Conservation (phyloP, 768 basidiomycete species). For the Mycena sanguinolenta region DNA sequence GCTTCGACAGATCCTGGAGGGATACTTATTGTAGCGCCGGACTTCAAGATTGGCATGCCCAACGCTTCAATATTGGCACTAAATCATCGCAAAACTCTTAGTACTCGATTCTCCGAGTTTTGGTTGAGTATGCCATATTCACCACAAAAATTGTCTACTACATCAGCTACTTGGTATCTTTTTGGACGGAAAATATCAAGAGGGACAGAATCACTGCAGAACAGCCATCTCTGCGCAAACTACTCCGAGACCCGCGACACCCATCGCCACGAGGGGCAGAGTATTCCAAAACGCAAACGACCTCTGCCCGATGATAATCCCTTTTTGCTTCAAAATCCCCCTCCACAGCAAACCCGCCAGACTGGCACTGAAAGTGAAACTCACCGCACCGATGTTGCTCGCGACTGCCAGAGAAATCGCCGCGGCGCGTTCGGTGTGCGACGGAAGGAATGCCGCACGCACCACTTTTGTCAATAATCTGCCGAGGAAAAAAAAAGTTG, state of each 20-base stretch:
- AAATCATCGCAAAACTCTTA: too few species aligned
- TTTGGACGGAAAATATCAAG: too few species aligned
- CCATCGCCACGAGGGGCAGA: conserved; percentile 75
- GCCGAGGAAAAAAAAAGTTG: background rate
- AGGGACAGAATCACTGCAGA: conserved; percentile 37
- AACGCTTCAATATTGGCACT: too few species aligned
- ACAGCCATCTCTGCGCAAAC: conserved; percentile 85
- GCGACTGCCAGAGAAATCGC: conserved; percentile 85
- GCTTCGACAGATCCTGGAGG: too few species aligned
- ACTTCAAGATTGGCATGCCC: too few species aligned
- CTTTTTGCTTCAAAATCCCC: conserved; percentile 79
- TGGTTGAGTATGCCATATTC: too few species aligned
- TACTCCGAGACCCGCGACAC: conserved; percentile 73
- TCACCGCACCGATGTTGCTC: conserved; percentile 92
- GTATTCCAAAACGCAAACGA: conserved; percentile 83
- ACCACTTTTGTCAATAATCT: conserved; percentile 83
- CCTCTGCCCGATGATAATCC: conserved; percentile 67
- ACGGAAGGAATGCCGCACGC: conserved; percentile 59
- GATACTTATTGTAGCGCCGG: too few species aligned
- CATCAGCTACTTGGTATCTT: too few species aligned
- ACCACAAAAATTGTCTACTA: too few species aligned
- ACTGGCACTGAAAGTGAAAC: conserved; percentile 89
- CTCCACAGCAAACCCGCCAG: conserved; percentile 92
- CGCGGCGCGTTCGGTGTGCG: conserved; percentile 62
- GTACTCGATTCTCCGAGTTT: too few species aligned